Base-by-base conservation (phyloP, 208 protist species). In the Trypanosoma caninum region DNA sequence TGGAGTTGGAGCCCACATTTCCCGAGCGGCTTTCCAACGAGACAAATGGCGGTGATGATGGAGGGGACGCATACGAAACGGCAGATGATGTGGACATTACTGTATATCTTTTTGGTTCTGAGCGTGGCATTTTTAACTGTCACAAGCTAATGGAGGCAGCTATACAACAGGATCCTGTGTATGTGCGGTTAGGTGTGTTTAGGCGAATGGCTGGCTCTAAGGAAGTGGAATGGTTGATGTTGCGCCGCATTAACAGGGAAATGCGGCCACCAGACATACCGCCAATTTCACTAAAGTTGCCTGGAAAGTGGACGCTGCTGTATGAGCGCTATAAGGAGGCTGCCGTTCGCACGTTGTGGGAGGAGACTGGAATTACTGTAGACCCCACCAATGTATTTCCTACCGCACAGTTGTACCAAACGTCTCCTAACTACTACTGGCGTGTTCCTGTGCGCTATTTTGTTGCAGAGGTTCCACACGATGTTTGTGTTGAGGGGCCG, bases 301-400 rank as follows among this genome's bases (percentile, higher is more conserved):
- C 90, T n/a, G 90, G 90, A 41, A 96, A 96, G 73, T 96, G 80
- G 76, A 93, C 82, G 28, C 51, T 96, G 35, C 54, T 96, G n/a
- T 92, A 87, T 54, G 90, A 96, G 70, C 75, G 86, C 25, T 82
- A 81, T 74, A 89, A 89, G 65, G 90, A 96, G 81, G 90, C 90
- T 0, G 90, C 90, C 18, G 71, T 93, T 20, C 87, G 90, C 0
- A 81, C 87, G n/a, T 40, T 91, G 50, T 96, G 82, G 81, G 90
- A 96, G 63, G 90, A 96, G 59, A 96, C 90, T 2, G 90, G 90
- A 58, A 84, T 96, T 74, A 82, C 72, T n/a, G 73, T 94, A n/a
- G 71, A 83, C 20, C 61, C 77, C 3, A 68, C 47, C 14, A 61
- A 71, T 45, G 78, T 93, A 30, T 90, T 76, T 48, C 87, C 87